phyloP scores from a whole-genome alignment of 2,329 filamentous ascomycete genomes.

The Trichophaea hybrida region DNA sequence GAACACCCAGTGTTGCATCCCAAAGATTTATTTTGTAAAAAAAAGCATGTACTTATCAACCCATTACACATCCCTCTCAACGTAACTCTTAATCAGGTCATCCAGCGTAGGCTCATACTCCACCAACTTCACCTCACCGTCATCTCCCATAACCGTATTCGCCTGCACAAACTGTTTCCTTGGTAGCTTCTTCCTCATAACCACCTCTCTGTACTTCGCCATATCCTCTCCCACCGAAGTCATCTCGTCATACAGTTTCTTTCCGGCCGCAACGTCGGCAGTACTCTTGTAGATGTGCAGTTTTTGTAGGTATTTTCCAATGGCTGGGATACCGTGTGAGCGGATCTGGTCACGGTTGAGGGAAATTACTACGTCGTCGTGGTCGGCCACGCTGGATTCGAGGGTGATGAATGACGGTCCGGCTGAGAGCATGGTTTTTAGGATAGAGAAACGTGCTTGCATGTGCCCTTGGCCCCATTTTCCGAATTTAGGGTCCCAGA shows the following conservation, averaged over 20 bases:
- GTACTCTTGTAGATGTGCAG: conserved; percentile 50
- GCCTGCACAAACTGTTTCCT: conserved; percentile 50
- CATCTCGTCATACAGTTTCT: conserved; percentile 44
- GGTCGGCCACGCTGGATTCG: conserved; percentile 34
- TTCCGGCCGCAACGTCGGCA: conserved; percentile 42
- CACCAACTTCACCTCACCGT: conserved; percentile 36
- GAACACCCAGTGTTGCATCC: too few species aligned
- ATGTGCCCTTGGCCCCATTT: conserved; percentile 38
- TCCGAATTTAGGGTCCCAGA: conserved; percentile 27
- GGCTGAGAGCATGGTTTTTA: conserved; percentile 43
- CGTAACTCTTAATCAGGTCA: conserved; percentile 42
- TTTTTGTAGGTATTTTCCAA: conserved; percentile 44
- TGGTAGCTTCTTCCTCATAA: conserved; percentile 43
- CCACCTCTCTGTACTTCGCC: conserved; percentile 41
- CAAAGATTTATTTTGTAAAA: too few species aligned
- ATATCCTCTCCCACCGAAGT: conserved; percentile 41
- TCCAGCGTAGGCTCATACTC: conserved; percentile 44
- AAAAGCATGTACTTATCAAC: too few species aligned
- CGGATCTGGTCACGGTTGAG: conserved; percentile 46
- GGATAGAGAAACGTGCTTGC: conserved; percentile 48
- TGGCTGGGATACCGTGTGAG: conserved; percentile 42
- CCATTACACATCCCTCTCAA: conserved; percentile 29
- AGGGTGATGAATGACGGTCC: conserved; percentile 40
- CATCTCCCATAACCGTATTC: conserved; percentile 38
- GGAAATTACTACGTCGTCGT: conserved; percentile 38